Evolutionary conservation across 345 rosid genomes (phyloP).

Genomic region (Corymbia maculata): DNA sequence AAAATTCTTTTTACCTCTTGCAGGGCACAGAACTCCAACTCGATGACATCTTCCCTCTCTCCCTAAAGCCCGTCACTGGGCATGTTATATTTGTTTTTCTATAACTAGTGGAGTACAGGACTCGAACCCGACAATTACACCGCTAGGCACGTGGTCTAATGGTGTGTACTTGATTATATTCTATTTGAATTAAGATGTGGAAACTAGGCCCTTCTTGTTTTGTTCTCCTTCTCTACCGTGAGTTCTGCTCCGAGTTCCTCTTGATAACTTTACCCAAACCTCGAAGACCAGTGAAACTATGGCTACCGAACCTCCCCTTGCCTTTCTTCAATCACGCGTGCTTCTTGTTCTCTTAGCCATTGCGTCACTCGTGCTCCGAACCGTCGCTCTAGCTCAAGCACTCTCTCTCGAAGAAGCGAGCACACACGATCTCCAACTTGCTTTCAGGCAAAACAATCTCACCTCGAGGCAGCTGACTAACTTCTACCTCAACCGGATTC

Average conservation of each 20-base stretch:
- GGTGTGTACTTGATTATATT: background rate
- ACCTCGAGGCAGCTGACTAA: constrained; percentile 52
- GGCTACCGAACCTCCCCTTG: background rate
- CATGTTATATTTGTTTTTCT: too few species aligned
- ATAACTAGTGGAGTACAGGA: too few species aligned
- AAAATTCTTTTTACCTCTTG: background rate
- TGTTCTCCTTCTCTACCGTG: background rate
- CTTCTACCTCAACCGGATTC: constrained; percentile 37
- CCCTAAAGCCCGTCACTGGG: too few species aligned
- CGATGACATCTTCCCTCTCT: background rate
- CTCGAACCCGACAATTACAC: background rate
- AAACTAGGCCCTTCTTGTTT: background rate
- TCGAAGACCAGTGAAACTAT: background rate
- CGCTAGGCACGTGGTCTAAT: background rate
- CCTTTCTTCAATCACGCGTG: background rate
- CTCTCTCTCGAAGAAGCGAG: constrained; percentile 34
- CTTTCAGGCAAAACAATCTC: constrained; percentile 35
- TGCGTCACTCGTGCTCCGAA: background rate
- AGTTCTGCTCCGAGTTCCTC: background rate
- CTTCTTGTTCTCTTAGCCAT: background rate
- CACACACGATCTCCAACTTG: constrained; percentile 28
- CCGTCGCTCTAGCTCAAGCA: background rate
- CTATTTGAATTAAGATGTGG: background rate
- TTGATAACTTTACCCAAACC: background rate
- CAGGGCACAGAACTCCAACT: background rate